Base-by-base conservation (phyloP, 345 rosid species). In the Aegle marmelos region DNA sequence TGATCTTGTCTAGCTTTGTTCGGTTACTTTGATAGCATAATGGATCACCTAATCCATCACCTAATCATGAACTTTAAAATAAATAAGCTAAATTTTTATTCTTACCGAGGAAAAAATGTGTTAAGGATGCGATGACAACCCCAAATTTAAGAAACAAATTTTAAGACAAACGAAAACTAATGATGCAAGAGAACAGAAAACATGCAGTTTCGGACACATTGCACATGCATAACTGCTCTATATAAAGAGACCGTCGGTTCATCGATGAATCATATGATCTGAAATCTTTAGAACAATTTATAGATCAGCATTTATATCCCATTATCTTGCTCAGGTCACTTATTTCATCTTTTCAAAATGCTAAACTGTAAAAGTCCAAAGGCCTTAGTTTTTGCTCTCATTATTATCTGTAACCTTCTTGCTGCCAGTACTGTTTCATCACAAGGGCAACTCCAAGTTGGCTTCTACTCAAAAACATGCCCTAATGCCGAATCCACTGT, bases 381-480 rank as follows among this genome's bases (percentile, higher is more conserved):
- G 58, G 22, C 72, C 21, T 48, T 80, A 67, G 9, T 33, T 70
- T 63, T 66, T 45, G 73, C 34, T 73, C 66, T 80, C 48, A 27
- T 82, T 53, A 21, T 48, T 58, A 2, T 53, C 50, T 53, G 72
- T 1, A 63, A 24, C 39, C 75, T 41, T 9, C 11, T 81, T 1
- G 48, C 70, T 58, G 16, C 48, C 16, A 10, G 14, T 0, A 54
- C 76, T 67, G 36, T 62, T 27, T 62, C 66, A 62, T 78, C 88
- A 10, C 24, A 70, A 60, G 89, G 86, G 7, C 89, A 85, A 45
- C 79, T 92, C 45, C 80, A 61, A 64, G 80, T 86, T 0, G 91
- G 97, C 16, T 92, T 86, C 84, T 90, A 90, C 84, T 72, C 85
- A 8, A 7, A 80, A 39, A 82, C 85, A 31, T 92, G 97, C 75